Base-by-base conservation (phyloP, 306 rosid species). In the Lotus japonicus region DNA sequence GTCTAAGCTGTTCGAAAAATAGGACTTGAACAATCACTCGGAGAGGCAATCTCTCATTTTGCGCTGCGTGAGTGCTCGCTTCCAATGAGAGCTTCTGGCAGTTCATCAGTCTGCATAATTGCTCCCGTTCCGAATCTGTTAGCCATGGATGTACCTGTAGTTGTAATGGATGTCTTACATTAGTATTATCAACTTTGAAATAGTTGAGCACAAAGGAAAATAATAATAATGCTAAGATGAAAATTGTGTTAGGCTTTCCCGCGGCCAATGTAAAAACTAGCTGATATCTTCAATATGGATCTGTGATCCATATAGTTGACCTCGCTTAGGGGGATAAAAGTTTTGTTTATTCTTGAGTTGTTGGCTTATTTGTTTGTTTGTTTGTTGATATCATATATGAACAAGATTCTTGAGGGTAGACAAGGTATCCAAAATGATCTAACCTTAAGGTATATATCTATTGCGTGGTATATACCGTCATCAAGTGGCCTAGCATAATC, bases 361-460 rank as follows among this genome's bases (percentile, higher is more conserved):
- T n/a, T n/a, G n/a, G 7, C 36, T 31, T 26, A 1, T 28, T 28
- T n/a, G n/a, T 28, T 28, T 28, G 33, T 28, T 31, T 31, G 36
- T 2, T 26, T 26, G 31, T 26, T 26, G n/a, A n/a, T 26, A 4
- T 26, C 4, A 35, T 26, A 42, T 28, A 66, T n/a, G n/a, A 60
- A 44, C 54, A 57, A 28, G 49, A 56, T 71, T 59, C 45, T 42
- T 12, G n/a, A 28, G 55, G 39, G 33, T 36, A 18, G 51, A n/a
- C n/a, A n/a, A n/a, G n/a, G n/a, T n/a, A 41, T 16, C 58, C 13
- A 58, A 19, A 17, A 41, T 68, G 11, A 75, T 56, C 77, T 78
- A 82, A 91, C 97, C 92, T 91, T 91, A 52, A 91, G 91, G 79
- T 78, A 91, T 55, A 91, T 88, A 79, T 91, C 94, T 64, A 91